A percentile compares a stretch with the other conserved stretches of the same genome.
Evolutionary conservation across 345 rosid genomes (phyloP).

Genomic region (Rubroshorea leprosula): DNA sequence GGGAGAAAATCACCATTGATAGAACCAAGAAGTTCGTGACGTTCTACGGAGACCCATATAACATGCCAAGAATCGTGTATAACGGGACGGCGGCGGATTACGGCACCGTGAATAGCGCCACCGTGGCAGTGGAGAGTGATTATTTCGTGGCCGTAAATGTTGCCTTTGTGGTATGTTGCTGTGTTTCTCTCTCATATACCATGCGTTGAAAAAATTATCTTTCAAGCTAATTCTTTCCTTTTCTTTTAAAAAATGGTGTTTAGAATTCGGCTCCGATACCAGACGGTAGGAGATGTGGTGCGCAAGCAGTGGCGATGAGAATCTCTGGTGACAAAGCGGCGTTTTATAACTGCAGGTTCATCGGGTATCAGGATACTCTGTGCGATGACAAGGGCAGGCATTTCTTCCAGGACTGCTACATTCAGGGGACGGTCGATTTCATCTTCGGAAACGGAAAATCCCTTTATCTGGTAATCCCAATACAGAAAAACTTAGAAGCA

Average conservation of each 20-base stretch:
- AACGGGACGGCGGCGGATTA: constrained; percentile 23
- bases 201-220: not conserved
- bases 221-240: not conserved
- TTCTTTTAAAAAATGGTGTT: too few species aligned
- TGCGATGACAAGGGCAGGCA: constrained; percentile 54
- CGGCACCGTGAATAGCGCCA: constrained; percentile 31
- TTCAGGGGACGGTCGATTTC: constrained; percentile 78
- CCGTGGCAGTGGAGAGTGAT: constrained; percentile 30
- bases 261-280: constrained; percentile 44
- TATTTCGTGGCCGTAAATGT: constrained; percentile 32
- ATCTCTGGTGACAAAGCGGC: constrained; percentile 39
- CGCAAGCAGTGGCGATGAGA: constrained; percentile 44
- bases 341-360: constrained; percentile 35
- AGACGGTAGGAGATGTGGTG: constrained; percentile 19
- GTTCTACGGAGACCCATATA: constrained; percentile 21
- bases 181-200: not conserved
- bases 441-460: constrained; percentile 65
- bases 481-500: too few species aligned
- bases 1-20: constrained; percentile 52
- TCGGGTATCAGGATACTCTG: constrained; percentile 48
- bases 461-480: constrained; percentile 20
- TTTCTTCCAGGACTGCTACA: constrained; percentile 60
- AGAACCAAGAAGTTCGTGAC: constrained; percentile 47
- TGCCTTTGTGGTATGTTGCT: constrained; percentile 16
- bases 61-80: constrained; percentile 24